Percentiles rank a stretch among this genome's conserved stretches.
phyloP scores from a whole-genome alignment of 2,329 filamentous ascomycete species.

The Exophiala phaeomuriformis region DNA sequence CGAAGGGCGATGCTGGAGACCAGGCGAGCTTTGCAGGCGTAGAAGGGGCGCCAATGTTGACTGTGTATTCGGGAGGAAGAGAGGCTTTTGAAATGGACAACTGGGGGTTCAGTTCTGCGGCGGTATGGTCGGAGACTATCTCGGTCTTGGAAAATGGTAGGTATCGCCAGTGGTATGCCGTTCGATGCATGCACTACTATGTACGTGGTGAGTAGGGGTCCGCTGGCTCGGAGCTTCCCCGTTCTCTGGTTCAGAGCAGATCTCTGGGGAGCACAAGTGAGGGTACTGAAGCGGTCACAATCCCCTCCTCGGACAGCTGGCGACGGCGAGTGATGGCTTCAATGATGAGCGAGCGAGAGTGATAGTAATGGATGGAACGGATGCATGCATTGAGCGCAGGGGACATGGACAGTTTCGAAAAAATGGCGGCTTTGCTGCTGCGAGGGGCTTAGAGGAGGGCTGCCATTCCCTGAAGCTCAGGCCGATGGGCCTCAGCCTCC shows the following conservation, averaged over 20 bases:
- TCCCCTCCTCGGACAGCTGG: background rate
- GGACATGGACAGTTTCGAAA: background rate
- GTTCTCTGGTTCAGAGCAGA: background rate
- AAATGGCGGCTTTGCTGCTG: background rate
- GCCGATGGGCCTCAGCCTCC: background rate
- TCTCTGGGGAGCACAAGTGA: background rate
- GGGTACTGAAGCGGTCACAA: background rate
- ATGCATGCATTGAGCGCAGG: background rate
- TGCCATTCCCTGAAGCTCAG: background rate
- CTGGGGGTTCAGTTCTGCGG: background rate
- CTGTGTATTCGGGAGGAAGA: background rate
- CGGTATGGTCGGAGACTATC: background rate
- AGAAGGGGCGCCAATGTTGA: background rate
- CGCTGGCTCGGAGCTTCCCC: background rate
- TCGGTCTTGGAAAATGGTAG: background rate
- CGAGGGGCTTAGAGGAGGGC: background rate
- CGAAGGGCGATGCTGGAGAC: constrained; percentile 10
- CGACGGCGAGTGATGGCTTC: background rate
- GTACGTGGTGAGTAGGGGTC: background rate
- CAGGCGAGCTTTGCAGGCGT: background rate
- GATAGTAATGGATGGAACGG: background rate
- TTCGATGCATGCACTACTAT: background rate
- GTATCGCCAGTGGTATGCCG: background rate
- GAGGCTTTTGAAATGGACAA: background rate
- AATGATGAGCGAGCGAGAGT: background rate